Evolutionary conservation across 257 asterid genomes (phyloP).

Genomic region (Rhazya stricta): DNA sequence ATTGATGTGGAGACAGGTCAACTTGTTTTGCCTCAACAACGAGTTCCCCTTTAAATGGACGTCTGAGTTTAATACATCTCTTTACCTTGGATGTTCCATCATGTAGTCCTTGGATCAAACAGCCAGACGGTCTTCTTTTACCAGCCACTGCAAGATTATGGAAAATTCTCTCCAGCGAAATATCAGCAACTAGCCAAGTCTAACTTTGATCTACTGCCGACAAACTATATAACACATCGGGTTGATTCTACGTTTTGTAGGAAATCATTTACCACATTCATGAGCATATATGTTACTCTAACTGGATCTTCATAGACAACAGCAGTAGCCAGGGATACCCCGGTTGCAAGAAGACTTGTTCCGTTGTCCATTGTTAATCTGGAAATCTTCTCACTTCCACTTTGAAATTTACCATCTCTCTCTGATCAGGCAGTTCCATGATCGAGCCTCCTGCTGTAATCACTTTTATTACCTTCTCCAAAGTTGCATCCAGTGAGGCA

Average conservation of each 20-base stretch:
- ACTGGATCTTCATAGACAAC: constrained; percentile 35
- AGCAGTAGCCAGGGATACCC: constrained; percentile 47
- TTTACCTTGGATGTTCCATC: constrained; percentile 39
- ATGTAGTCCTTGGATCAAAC: constrained; percentile 43
- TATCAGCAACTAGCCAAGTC: constrained; percentile 54
- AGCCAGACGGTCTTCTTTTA: constrained; percentile 57
- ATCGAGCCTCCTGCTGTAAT: constrained; percentile 24
- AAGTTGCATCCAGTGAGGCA: constrained; percentile 31
- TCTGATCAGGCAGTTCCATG: constrained; percentile 27
- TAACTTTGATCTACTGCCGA: neutral
- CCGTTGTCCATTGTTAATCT: constrained; percentile 2
- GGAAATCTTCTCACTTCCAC: neutral
- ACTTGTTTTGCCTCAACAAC: neutral
- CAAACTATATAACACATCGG: neutral
- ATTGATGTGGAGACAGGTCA: neutral
- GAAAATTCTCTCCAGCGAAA: constrained; percentile 46
- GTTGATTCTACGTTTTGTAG: neutral
- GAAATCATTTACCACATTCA: constrained; percentile 44
- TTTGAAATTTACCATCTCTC: constrained; percentile 6
- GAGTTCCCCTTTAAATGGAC: neutral
- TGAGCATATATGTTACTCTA: constrained; percentile 34
- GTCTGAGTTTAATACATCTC: neutral
- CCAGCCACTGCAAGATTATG: constrained; percentile 27
- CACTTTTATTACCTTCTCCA: constrained; percentile 42
- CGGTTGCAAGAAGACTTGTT: constrained; percentile 3